Percentiles rank a stretch among this genome's conserved stretches.
These are phyloP conservation scores for Petunia axillaris DNA, from an alignment of 257 asterid species.

Conservation along the genomic window DNA sequence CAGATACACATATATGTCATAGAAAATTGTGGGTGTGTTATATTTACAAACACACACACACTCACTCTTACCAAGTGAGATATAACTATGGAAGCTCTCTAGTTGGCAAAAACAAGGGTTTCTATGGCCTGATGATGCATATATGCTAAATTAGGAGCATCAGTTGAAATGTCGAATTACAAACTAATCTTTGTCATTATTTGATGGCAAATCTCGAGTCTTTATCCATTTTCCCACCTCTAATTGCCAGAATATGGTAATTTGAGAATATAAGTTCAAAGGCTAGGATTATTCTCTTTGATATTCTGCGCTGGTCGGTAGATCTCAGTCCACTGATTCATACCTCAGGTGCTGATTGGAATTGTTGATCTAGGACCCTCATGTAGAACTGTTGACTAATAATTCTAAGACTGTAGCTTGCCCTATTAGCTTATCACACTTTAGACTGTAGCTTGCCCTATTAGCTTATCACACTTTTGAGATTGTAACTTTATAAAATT, in stretches of 20 bases:
- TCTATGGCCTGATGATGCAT: not conserved
- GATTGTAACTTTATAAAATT: not conserved
- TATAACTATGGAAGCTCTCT: constrained; percentile 12
- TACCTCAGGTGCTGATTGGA: not conserved
- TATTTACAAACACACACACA: not conserved
- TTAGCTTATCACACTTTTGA: constrained; percentile 16
- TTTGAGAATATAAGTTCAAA: constrained; percentile 17
- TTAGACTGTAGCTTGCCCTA: constrained; percentile 4
- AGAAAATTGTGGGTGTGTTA: not conserved
- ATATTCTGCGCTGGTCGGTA: constrained; percentile 2
- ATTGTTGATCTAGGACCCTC: not conserved
- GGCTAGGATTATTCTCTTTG: not conserved
- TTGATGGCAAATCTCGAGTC: not conserved
- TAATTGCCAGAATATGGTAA: not conserved
- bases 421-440: constrained; percentile 3
- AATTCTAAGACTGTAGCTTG: not conserved
- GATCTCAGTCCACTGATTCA: not conserved
- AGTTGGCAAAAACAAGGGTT: not conserved
- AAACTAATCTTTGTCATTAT: not conserved
- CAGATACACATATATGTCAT: not conserved
- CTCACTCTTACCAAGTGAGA: not conserved
- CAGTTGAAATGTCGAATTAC: not conserved
- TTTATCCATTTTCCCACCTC: constrained; percentile 16
- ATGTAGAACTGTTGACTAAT: not conserved
- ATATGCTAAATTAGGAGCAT: constrained; percentile 15